Evolutionary conservation across 2,329 filamentous ascomycete species (phyloP).

Genomic region (Curvularia verruculosa): DNA sequence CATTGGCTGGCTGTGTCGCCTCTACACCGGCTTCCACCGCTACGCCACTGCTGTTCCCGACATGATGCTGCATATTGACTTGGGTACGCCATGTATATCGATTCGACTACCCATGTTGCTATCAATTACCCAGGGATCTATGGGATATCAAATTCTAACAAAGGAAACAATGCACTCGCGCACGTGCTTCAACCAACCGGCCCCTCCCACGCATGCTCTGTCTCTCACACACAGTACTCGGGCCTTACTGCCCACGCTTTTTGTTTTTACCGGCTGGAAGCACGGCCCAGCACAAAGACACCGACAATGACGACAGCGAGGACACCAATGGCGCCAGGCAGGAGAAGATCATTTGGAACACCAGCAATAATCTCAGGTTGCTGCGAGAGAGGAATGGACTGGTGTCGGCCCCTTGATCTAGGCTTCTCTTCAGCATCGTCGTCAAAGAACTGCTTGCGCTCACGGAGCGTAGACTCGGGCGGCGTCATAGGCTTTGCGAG

Average conservation of each 20-base stretch:
- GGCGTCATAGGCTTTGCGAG: conserved; percentile 59
- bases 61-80: not conserved
- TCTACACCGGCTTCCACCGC: conserved; percentile 1
- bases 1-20: conserved; percentile 11
- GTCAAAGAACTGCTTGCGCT: conserved; percentile 57
- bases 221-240: not conserved
- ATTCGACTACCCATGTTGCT: conserved; percentile 14
- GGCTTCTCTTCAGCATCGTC: conserved; percentile 63
- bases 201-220: not conserved
- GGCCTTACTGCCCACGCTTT: not conserved
- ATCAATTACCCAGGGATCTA: conserved; percentile 17
- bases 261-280: conserved; percentile 51
- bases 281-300: conserved; percentile 85
- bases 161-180: conserved; percentile 14
- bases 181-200: conserved; percentile 2
- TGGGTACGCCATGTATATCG: conserved; percentile 6
- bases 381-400: conserved; percentile 54
- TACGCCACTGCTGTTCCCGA: not conserved
- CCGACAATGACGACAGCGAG: conserved; percentile 91
- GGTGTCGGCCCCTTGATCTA: conserved; percentile 44
- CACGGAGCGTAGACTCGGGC: conserved; percentile 57
- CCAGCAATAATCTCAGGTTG: conserved; percentile 84
- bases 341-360: conserved; percentile 89
- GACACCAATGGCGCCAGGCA: conserved; percentile 94
- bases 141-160: conserved; percentile 20